phyloP scores from a whole-genome alignment of 1,139 yeast species.

The Taphrina pruni region DNA sequence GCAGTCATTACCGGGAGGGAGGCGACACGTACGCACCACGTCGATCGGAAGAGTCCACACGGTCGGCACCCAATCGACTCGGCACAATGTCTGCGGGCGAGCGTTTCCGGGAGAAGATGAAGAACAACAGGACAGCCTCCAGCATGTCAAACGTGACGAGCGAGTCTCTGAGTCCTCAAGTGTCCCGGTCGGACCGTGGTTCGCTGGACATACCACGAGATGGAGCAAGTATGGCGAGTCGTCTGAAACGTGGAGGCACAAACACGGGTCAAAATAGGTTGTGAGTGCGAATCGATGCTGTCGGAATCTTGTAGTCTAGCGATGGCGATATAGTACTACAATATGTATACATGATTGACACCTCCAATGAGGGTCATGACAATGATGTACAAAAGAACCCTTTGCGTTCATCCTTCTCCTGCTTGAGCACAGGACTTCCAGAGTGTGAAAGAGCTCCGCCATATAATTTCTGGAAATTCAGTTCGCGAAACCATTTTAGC shows the following conservation, averaged over 20 bases:
- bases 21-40: conserved; percentile 8
- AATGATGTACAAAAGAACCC: too few species aligned
- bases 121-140: conserved; percentile 23
- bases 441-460: background rate
- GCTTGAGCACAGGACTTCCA: too few species aligned
- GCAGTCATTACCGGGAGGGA: conserved; percentile 2
- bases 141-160: conserved; percentile 3
- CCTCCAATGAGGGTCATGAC: too few species aligned
- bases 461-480: background rate
- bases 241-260: conserved; percentile 29
- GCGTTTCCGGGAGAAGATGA: conserved; percentile 37
- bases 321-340: background rate
- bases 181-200: conserved; percentile 5
- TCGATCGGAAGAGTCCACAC: conserved; percentile 13
- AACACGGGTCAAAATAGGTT: conserved; percentile 14
- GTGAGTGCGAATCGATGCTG: background rate
- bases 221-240: conserved; percentile 14
- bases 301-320: background rate
- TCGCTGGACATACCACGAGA: conserved; percentile 20
- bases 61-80: conserved; percentile 6
- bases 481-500: too few species aligned
- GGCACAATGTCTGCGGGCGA: conserved; percentile 36
- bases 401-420: too few species aligned
- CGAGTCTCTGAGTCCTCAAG: conserved; percentile 3
- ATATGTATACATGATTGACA: too few species aligned